Conservation (phyloP, 352 stramenopile species). For the Globisporangium cederbergense region DNA sequence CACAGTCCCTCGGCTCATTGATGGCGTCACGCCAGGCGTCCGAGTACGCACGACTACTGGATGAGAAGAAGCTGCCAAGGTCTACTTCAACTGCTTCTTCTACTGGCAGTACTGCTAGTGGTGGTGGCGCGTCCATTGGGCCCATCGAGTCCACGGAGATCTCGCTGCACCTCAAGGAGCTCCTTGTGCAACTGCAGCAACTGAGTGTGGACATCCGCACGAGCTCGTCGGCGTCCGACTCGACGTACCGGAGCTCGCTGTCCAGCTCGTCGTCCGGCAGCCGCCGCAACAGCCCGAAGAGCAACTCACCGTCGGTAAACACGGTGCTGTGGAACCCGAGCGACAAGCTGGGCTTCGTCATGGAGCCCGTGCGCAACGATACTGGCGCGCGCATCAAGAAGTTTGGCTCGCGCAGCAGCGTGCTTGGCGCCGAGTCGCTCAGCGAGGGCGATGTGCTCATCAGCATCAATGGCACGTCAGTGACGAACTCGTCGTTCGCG, state of each 20-base stretch:
- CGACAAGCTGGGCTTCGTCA: slow-evolving; percentile 66
- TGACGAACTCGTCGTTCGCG: slow-evolving; percentile 46
- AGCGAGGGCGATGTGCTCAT: slow-evolving; percentile 58
- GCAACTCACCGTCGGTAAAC: slow-evolving; percentile 20
- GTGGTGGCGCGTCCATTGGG: slow-evolving; percentile 22
- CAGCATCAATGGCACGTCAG: slow-evolving; percentile 71
- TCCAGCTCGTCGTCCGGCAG: slow-evolving; percentile 52
- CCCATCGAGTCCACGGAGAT: slow-evolving; percentile 55
- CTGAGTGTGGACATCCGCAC: slow-evolving; percentile 67
- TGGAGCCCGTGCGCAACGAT: slow-evolving; percentile 48
- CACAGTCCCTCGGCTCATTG: slow-evolving; percentile 47
- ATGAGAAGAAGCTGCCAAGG: slow-evolving; percentile 24
- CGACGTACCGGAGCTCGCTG: slow-evolving; percentile 74
- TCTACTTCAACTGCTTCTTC: background rate
- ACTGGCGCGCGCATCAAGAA: slow-evolving; percentile 61
- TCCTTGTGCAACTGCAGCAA: slow-evolving; percentile 68
- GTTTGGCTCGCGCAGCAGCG: slow-evolving; percentile 60
- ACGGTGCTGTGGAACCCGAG: slow-evolving; percentile 74
- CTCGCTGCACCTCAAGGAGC: slow-evolving; percentile 62
- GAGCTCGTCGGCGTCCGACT: slow-evolving; percentile 42
- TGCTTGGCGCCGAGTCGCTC: slow-evolving; percentile 65
- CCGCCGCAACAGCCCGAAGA: slow-evolving; percentile 15
- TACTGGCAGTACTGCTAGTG: background rate
- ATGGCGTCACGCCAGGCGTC: slow-evolving; percentile 31
- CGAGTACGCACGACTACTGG: slow-evolving; percentile 38